Base-by-base conservation (phyloP, 306 rosid species). In the Medicago ruthenica region DNA sequence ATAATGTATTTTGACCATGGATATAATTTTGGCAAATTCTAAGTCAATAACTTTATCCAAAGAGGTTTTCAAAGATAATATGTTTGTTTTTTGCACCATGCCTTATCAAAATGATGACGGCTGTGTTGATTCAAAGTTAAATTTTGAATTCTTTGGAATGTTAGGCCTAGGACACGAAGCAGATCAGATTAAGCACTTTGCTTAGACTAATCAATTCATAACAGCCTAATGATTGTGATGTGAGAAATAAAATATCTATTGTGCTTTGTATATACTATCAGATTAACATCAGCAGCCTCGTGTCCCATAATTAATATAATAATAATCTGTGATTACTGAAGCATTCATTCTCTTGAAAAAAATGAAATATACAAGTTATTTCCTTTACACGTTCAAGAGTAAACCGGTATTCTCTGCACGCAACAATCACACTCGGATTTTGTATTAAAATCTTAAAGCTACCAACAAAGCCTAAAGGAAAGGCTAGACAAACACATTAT, bases 151-250 rank as follows among this genome's bases (percentile, higher is more conserved):
- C 31, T 31, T 8, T 47, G 18, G 42, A 22, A 45, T 67, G 65
- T 64, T 72, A 80, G 83, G 83, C 76, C 9, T 71, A 84, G 12
- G 22, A 66, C 88, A 80, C 81, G 45, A 83, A 66, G 75, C 53
- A 66, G 81, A 75, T 74, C 59, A 74, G 72, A 67, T 78, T 79
- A 51, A 71, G 75, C 74, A 41, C 42, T 61, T 55, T 72, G 59
- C 17, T 51, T 73, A 59, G 66, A 40, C 50, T 18, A 48, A 7
- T 55, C 36, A 18, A 40, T 62, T 15, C 40, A 41, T 12, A 2
- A 55, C 22, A 77, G 48, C 55, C 40, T 24, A 51, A 76, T 31
- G 62, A 74, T 61, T 74, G 37, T 47, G 51, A 75, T 63, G 15
- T 47, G 51, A 75, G 39, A 45, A 50, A 44, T 67, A 12, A 22